These are phyloP conservation scores for Fagus crenata DNA, from an alignment of 306 rosid species.

Conservation along the genomic window DNA sequence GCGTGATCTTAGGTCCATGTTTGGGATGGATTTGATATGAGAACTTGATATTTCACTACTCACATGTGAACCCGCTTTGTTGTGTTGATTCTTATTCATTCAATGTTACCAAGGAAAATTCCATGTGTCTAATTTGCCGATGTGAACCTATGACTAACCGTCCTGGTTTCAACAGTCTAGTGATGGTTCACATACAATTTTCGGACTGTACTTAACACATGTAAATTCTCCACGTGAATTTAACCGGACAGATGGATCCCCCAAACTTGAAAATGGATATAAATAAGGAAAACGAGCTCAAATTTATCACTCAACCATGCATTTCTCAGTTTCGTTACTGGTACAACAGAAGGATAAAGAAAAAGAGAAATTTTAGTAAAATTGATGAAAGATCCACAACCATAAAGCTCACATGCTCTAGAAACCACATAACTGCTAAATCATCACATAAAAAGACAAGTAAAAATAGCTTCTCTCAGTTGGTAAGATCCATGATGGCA, in stretches of 20 bases:
- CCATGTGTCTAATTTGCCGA: too few relatives aligned
- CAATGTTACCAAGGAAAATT: too few relatives aligned
- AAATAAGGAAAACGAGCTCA: background rate
- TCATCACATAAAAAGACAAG: background rate
- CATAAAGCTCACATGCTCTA: conserved; percentile 15
- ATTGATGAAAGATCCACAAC: conserved; percentile 7
- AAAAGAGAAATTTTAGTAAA: conserved; percentile 1
- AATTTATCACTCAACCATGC: background rate
- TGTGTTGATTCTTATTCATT: too few relatives aligned
- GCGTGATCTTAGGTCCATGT: too few relatives aligned
- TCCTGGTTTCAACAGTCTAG: too few relatives aligned
- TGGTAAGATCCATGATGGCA: conserved; percentile 90
- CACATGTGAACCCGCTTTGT: too few relatives aligned
- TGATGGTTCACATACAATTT: background rate
- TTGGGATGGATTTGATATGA: too few relatives aligned
- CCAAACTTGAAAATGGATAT: background rate
- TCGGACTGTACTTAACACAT: background rate
- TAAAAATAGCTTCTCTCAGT: conserved; percentile 29
- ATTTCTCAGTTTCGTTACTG: conserved; percentile 11
- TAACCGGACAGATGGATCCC: background rate
- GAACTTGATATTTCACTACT: too few relatives aligned
- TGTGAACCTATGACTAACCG: too few relatives aligned
- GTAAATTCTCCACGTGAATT: background rate
- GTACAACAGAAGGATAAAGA: conserved; percentile 14
- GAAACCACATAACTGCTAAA: conserved; percentile 6